Evolutionary conservation across 2,329 filamentous ascomycete species (phyloP).

Genomic region (Trichoderma atrobrunneum): DNA sequence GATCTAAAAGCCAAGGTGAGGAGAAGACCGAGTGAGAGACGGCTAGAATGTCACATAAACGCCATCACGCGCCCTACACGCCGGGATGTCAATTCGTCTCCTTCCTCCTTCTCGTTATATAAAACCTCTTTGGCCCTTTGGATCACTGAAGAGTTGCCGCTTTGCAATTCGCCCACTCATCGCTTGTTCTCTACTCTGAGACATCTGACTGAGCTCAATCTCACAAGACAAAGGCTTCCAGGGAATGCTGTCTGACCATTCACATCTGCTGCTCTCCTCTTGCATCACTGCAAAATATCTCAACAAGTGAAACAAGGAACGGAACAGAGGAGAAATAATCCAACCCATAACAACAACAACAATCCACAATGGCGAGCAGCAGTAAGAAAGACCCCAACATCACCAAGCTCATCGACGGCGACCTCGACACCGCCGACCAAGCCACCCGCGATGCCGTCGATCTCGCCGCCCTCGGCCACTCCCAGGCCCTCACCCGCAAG

Average conservation of each 20-base stretch:
- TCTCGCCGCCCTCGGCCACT: slow-evolving; percentile 42
- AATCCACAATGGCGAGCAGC: neutral
- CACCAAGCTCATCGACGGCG: slow-evolving; percentile 35
- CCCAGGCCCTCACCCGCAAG: slow-evolving; percentile 41
- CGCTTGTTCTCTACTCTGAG: neutral
- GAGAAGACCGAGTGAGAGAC: slow-evolving; percentile 2
- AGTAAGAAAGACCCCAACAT: slow-evolving; percentile 5
- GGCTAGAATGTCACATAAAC: neutral
- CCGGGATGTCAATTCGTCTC: neutral
- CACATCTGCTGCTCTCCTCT: neutral
- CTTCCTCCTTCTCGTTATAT: neutral
- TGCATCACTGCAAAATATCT: neutral
- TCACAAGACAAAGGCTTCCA: neutral
- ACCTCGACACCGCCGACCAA: slow-evolving; percentile 25
- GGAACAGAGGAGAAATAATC: neutral
- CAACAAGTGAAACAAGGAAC: neutral
- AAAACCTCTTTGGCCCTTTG: neutral
- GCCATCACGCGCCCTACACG: neutral
- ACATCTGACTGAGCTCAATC: neutral
- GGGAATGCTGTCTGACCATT: neutral
- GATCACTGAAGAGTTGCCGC: neutral
- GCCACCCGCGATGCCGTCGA: slow-evolving; percentile 38
- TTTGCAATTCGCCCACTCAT: neutral
- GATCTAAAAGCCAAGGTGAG: neutral
- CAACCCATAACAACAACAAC: neutral